phyloP scores from a whole-genome alignment of 1,284 basidiomycete species.

The Ceratobasidium sp. region DNA sequence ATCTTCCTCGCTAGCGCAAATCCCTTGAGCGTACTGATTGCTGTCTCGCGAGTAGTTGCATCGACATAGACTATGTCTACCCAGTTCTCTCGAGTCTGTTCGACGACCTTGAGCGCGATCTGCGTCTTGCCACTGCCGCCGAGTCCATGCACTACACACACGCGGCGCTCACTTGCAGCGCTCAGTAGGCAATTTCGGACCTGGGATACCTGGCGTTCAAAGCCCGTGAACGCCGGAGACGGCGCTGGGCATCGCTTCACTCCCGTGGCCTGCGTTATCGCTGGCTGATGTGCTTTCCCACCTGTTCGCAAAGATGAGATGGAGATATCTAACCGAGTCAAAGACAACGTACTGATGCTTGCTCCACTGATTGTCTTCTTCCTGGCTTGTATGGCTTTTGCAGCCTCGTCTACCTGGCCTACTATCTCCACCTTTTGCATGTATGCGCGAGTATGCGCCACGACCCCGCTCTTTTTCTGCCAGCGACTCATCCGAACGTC shows the following conservation, averaged over 20 bases:
- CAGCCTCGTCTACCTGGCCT: not conserved
- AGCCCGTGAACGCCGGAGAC: not conserved
- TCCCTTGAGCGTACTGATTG: not conserved
- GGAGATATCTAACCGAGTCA: not conserved
- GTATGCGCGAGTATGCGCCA: not conserved
- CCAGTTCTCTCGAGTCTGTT: not conserved
- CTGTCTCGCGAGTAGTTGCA: not conserved
- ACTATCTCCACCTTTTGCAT: not conserved
- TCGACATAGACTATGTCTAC: slow-evolving; percentile 27
- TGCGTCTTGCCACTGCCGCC: slow-evolving; percentile 15
- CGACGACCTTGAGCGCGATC: not conserved
- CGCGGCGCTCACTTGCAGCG: not conserved
- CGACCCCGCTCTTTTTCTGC: not conserved
- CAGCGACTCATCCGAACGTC: not conserved
- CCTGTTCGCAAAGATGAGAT: not conserved
- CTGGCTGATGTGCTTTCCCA: too few species aligned
- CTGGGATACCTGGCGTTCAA: not conserved
- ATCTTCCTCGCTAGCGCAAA: not conserved
- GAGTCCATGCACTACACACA: slow-evolving; percentile 17
- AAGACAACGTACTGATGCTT: not conserved
- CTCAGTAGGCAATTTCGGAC: not conserved
- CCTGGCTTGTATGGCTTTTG: not conserved
- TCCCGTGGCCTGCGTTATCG: not conserved
- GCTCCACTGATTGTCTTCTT: not conserved
- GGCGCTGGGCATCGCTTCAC: not conserved